A percentile compares a stretch with the other conserved stretches of the same genome.
phyloP scores from a whole-genome alignment of 305 asterid genomes.

The Galium porrigens region DNA sequence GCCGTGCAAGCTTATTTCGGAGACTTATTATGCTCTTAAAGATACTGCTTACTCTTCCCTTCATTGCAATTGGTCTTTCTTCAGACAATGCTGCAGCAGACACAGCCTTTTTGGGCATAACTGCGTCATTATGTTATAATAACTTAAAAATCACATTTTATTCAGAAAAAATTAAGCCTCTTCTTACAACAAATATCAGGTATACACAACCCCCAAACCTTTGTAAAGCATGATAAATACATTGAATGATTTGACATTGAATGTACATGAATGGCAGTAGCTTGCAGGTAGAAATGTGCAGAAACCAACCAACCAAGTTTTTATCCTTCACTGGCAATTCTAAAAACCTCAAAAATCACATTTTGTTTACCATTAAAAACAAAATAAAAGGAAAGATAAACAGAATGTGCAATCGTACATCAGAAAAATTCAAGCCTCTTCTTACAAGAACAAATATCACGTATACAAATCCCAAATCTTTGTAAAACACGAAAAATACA shows the following conservation, averaged over 20 bases:
- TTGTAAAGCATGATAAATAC: not conserved
- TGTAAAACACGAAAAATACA: too few species aligned
- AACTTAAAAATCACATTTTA: constrained; percentile 27
- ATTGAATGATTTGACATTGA: not conserved
- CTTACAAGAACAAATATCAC: too few species aligned
- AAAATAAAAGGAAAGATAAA: too few species aligned
- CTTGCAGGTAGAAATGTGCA: not conserved
- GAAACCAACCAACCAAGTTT: not conserved
- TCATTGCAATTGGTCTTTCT: constrained; percentile 49
- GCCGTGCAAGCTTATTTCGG: constrained; percentile 55
- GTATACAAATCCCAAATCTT: too few species aligned
- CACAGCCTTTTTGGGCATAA: constrained; percentile 57
- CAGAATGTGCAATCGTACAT: too few species aligned
- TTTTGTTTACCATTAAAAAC: too few species aligned
- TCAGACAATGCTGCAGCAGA: constrained; percentile 57
- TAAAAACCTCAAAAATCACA: too few species aligned
- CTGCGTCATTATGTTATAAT: constrained; percentile 54
- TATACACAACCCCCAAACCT: not conserved
- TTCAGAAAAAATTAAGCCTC: not conserved
- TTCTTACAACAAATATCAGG: not conserved
- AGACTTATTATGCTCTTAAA: constrained; percentile 50
- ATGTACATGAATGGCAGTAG: not conserved
- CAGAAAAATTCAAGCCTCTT: too few species aligned
- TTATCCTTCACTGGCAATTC: not conserved
- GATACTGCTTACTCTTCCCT: constrained; percentile 45